Evolutionary conservation across 352 stramenopile species (phyloP), one percentile per base, ranked within the genome.

Genomic region (Phytophthora parvispora): DNA sequence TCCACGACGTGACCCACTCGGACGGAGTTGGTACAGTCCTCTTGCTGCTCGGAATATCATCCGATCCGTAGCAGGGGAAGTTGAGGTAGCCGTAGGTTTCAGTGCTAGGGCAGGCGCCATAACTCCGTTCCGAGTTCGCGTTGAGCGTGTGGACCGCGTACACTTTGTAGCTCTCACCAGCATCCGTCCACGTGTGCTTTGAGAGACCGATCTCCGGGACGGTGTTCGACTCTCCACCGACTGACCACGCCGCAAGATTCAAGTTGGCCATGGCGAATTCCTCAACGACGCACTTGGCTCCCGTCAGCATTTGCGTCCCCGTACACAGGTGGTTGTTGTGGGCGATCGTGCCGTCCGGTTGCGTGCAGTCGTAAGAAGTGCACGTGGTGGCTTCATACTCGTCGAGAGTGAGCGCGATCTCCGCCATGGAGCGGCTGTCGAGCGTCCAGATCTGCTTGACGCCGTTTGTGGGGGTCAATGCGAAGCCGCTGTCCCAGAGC

Each of bases 401-500:
- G 18, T 55, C 34, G 6, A 65, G 29, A 1, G 71, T 66, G 13
- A 83, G 45, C 2, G 64, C 68, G 29, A 80, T 61, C 43, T 78
- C 57, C 15, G 61, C 58, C 75, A 83, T 81, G n/a, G 75, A 77
- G 22, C 47, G 34, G 0, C 68, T 61, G 3, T 47, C 43, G n/a
- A 75, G 57, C 13, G 69, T 81, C 63, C 52, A 72, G n/a, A 83
- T 71, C 62, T 77, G 59, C 32, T 70, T 65, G 15, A 43, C 38
- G 18, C 78, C 47, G 22, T 70, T 64, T n/a, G 42, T 54, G 0
- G 42, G 32, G 1, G 65, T 71, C 27, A 79, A 24, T 0, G 53
- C 74, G 56, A 83, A 92, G 0, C 82, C 84, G 4, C 60, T 73
- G 42, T 92, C 84, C 84, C 81, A 92, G 6, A 92, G 60, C 50